These are phyloP conservation scores for Coemansia sp. DNA, from an alignment of 192 early-diverging fungal species.

Conservation along the genomic window DNA sequence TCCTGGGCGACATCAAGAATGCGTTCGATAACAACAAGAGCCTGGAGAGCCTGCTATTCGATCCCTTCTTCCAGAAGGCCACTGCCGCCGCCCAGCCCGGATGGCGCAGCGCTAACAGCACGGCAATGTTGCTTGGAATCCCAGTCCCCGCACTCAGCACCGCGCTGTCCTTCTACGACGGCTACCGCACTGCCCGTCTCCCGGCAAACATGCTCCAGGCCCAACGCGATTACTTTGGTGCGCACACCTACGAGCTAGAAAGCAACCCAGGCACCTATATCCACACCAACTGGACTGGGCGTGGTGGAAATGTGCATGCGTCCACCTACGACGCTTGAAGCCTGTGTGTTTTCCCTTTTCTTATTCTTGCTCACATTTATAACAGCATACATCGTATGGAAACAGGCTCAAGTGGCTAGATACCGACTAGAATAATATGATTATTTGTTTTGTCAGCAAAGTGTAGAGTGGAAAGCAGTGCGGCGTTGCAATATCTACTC, in stretches of 20 bases:
- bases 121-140: conserved; percentile 79
- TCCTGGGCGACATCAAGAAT: conserved; percentile 96
- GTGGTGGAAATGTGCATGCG: conserved; percentile 76
- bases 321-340: conserved; percentile 68
- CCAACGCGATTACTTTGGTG: conserved; percentile 98
- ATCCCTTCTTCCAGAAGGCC: conserved; percentile 95
- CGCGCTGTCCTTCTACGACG: conserved; percentile 96
- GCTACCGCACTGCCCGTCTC: conserved; percentile 84
- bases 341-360: neutral
- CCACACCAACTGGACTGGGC: conserved; percentile 99
- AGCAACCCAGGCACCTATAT: conserved; percentile 69
- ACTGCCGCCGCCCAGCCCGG: conserved; percentile 77
- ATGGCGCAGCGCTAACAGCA: conserved; percentile 86
- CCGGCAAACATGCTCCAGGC: conserved; percentile 98
- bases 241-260: conserved; percentile 91
- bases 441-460: too few relatives aligned
- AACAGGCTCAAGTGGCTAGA: too few relatives aligned
- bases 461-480: neutral
- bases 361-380: conserved; percentile 4
- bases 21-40: conserved; percentile 86
- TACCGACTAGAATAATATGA: too few relatives aligned
- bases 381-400: neutral
- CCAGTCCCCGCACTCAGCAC: conserved; percentile 88
- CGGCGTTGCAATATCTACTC: neutral
- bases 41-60: conserved; percentile 90